Evolutionary conservation across 768 basidiomycete species (phyloP).

Genomic region (Antrodiella citrinella): DNA sequence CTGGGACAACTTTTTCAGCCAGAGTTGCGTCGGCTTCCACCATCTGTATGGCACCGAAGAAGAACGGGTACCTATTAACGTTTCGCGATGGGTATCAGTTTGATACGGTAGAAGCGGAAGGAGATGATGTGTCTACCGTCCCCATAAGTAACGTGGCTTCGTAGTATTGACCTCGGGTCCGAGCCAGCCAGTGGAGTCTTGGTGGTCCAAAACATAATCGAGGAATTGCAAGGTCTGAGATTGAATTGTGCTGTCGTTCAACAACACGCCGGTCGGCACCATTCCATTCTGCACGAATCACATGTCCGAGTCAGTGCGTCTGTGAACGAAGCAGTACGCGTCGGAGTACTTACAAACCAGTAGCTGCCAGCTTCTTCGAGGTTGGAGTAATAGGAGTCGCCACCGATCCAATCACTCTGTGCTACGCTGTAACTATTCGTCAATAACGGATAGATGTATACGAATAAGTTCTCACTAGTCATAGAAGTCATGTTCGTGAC

Average conservation of each 20-base stretch:
- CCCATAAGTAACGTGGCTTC: slow-evolving; percentile 49
- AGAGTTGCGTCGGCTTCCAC: slow-evolving; percentile 37
- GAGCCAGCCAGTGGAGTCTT: slow-evolving; percentile 48
- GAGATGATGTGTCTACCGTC: no score
- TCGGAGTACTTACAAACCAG: slow-evolving; percentile 49
- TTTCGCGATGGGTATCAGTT: no score
- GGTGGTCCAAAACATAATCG: slow-evolving; percentile 41
- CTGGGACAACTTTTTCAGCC: slow-evolving; percentile 36
- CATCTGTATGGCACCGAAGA: slow-evolving; percentile 54
- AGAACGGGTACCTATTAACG: slow-evolving; percentile 36
- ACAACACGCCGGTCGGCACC: slow-evolving; percentile 43
- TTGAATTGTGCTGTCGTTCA: slow-evolving; percentile 37
- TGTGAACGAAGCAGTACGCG: no score
- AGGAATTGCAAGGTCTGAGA: slow-evolving; percentile 40
- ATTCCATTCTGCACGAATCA: slow-evolving; percentile 35
- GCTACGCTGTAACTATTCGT: slow-evolving; percentile 18
- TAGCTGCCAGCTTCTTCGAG: slow-evolving; percentile 44
- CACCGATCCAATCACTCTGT: slow-evolving; percentile 28
- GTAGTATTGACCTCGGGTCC: slow-evolving; percentile 46
- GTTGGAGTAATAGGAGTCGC: slow-evolving; percentile 25
- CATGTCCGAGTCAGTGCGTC: no score
- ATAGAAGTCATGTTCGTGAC: slow-evolving; percentile 30
- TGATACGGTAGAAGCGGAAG: background rate
- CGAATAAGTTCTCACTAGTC: slow-evolving; percentile 19
- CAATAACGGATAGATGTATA: background rate